Base-by-base conservation (phyloP, 495 filamentous ascomycete genomes). In the Entonaema liquescens region DNA sequence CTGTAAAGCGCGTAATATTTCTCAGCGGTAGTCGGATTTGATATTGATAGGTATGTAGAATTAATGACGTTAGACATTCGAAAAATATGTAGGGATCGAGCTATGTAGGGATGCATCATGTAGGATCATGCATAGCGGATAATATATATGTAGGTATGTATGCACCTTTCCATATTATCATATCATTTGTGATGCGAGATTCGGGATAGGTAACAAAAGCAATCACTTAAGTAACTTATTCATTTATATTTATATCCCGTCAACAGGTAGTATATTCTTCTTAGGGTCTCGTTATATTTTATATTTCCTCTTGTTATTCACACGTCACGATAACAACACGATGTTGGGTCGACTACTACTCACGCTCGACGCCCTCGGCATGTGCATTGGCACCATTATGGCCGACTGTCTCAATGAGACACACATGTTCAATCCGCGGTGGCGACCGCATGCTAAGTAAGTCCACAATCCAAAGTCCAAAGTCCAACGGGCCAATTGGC, bases 391-490 rank as follows among this genome's bases (percentile, higher is more conserved):
- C 21, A 65, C 79, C 8, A 80, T 75, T 36, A 19, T 80, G 2
- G 83, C 82, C 28, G 86, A 89, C 73, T 73, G 70, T 21, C 84
- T 79, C 65, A 85, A 80, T 74, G 64, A 82, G 62, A 85, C 85
- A 2, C 86, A 88, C 73, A 79, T 88, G 63, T 80, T 82, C 53
- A 88, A 89, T 68, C 82, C 85, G 13, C 77, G 79, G 54, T 88
- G 86, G 85, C 77, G 81, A 8, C 86, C 86, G 0, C 86, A 88
- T 72, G 86, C 86, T 25, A 83, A 82, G 82, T 81, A 12, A 38
- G 75, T 71, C 36, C 21, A 9, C n/a, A n/a, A n/a, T n/a, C 31
- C 5, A 2, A 7, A 33, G 1, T 33, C 11, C 29, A 7, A 31
- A 31, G 29, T 33, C n/a, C n/a, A n/a, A n/a, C n/a, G n/a, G n/a